Evolutionary conservation across 73 alveolate genomes (phyloP).

Genomic region (Paramecium sonneborni): DNA sequence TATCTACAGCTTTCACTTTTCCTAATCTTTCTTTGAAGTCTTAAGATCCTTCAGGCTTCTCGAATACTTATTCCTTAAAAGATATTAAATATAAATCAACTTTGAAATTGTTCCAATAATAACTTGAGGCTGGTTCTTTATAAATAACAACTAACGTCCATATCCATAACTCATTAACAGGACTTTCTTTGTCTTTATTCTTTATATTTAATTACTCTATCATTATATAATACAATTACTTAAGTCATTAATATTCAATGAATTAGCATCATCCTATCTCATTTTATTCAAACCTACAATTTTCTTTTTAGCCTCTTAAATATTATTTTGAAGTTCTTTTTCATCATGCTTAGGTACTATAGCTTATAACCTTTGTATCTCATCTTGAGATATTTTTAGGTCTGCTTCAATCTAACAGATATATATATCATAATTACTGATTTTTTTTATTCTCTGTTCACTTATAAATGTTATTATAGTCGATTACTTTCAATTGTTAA

Average conservation of each 20-base stretch:
- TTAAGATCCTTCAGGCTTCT: neutral
- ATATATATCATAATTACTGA: neutral
- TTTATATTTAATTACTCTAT: neutral
- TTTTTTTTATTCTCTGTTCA: neutral
- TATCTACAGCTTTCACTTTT: conserved; percentile 23
- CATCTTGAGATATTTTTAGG: neutral
- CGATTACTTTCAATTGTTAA: neutral
- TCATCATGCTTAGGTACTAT: neutral
- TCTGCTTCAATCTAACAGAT: conserved; percentile 44
- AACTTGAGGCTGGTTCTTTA: conserved; percentile 44
- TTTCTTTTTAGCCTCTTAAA: neutral
- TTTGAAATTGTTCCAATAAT: conserved; percentile 52
- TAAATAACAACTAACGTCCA: conserved; percentile 14
- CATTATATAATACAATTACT: neutral
- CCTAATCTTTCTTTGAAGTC: conserved; percentile 42
- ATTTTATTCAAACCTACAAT: neutral
- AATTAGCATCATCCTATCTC: neutral
- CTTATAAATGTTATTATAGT: neutral
- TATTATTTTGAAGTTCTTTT: neutral
- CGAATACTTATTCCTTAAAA: neutral
- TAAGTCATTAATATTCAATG: neutral
- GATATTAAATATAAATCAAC: neutral
- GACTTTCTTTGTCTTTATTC: conserved; percentile 48
- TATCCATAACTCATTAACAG: neutral
- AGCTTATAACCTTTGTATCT: neutral